A percentile compares a stretch with the other conserved stretches of the same genome.
These are phyloP conservation scores for Climacium dendroides DNA, from an alignment of 225 moss, liverwort and hornwort species.

Conservation along the genomic window DNA sequence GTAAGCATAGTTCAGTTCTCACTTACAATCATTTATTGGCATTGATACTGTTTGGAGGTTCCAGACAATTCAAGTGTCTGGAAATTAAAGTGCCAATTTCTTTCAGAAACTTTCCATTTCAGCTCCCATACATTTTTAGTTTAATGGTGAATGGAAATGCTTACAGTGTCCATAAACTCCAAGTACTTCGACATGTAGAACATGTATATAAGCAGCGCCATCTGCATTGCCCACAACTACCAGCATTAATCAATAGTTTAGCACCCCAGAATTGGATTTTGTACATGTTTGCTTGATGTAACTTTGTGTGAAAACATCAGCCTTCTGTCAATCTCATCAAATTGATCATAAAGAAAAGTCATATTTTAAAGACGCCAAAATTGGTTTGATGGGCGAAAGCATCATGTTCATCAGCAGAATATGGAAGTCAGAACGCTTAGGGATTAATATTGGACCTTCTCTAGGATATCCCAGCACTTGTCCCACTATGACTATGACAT, in stretches of 20 bases:
- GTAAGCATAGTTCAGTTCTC: too few species aligned
- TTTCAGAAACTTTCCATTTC: background rate
- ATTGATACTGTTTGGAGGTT: background rate
- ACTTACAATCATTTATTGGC: background rate
- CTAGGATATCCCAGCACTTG: background rate
- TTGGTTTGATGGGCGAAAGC: background rate
- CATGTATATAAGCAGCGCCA: slow-evolving; percentile 53
- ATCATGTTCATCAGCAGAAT: background rate
- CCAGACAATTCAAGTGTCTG: background rate
- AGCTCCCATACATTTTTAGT: background rate
- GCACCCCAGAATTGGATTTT: background rate
- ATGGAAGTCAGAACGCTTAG: background rate
- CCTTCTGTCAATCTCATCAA: background rate
- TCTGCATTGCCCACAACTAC: slow-evolving; percentile 9
- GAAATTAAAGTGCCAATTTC: too few species aligned
- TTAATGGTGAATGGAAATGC: background rate
- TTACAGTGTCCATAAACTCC: slow-evolving; percentile 90
- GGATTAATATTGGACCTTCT: background rate
- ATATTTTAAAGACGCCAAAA: background rate
- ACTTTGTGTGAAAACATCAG: too few species aligned
- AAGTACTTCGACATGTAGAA: slow-evolving; percentile 94
- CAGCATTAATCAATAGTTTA: background rate
- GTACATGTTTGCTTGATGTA: too few species aligned
- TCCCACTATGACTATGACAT: background rate
- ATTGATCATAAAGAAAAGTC: background rate